These are phyloP conservation scores for carrot (Daucus carota) DNA, from an alignment of 129 eudicot species.

Conservation along the genomic window DH1_v3.0 NC_030389.2:11903001-11903500, in stretches of 20 bases:
- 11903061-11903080: not conserved
- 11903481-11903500: not conserved
- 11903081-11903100: not conserved
- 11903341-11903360: constrained; percentile 21
- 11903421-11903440: not conserved
- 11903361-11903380: constrained; percentile 22
- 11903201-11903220: constrained; percentile 47
- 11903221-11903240: constrained; percentile 29
- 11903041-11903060: not conserved
- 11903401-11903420: not conserved
- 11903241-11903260: constrained; percentile 60
- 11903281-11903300: constrained; percentile 57
- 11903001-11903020: not conserved
- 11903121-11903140: constrained; percentile 47
- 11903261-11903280: constrained; percentile 52
- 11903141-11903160: constrained; percentile 79
- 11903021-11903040: not conserved
- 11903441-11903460: not conserved
- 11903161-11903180: constrained; percentile 76
- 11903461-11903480: not conserved
- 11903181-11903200: constrained; percentile 67
- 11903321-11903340: constrained; percentile 38
- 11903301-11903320: constrained; percentile 63
- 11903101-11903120: not conserved
- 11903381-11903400: not conserved